Evolutionary conservation across 179 eudicot genomes (phyloP), one percentile per base, ranked within the genome.

Genomic region (Actinidia chinensis): DNA sequence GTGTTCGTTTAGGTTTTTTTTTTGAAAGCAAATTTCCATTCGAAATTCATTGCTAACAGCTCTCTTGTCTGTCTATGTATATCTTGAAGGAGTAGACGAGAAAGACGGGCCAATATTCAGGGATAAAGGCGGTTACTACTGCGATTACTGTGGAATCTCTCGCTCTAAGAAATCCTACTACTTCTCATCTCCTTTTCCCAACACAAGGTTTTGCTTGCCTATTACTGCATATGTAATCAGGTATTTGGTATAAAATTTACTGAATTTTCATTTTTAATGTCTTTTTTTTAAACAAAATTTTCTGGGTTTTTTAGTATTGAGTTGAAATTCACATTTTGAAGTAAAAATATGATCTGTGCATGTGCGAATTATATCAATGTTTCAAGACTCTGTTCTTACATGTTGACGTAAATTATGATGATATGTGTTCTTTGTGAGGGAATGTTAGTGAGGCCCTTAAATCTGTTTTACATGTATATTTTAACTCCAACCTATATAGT

Each of bases 91-190:
- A 43, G 77, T 13, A 12, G 33, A 20, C 5, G 5, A 3, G 56
- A 46, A 68, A 54, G 25, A 47, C 9, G n/a, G 13, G 17, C 86
- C 91, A 4, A 87, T 88, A 5, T 90, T 90, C 82, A 81, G 77
- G 46, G 95, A 91, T 22, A 83, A 87, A 1, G 81, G 95, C 44
- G 85, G 93, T 0, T 91, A 91, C 76, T 87, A 82, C 82, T 88
- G 90, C 33, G 76, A 89, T 1, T 87, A 65, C 59, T 90, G 93
- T 20, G 92, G 93, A 7, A 87, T 86, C 63, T 85, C 83, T 66
- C 86, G 92, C 9, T 90, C 93, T 10, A 90, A 90, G 76, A 89
- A 84, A 66, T 58, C 87, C 9, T 84, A 51, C 89, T n/a, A 71
- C 80, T 14, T 51, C 88, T 58, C 93, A 90, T 59, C 20, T 87